Base-by-base conservation (phyloP, 1,139 yeast species). In the Starmera stellimalicola region DNA sequence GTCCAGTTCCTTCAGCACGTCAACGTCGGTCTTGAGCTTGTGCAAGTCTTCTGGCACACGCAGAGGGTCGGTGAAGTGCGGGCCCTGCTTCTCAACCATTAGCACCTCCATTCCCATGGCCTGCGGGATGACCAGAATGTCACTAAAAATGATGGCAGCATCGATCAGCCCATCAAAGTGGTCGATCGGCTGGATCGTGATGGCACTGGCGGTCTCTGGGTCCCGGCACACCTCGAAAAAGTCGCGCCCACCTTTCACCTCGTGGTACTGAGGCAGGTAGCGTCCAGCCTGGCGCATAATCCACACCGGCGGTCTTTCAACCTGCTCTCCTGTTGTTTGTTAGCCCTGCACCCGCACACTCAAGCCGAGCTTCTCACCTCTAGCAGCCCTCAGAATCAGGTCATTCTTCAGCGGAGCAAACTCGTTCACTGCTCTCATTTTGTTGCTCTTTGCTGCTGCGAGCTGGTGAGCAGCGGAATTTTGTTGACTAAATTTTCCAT, bases 281-380 rank as follows among this genome's bases (percentile, higher is more conserved):
- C 66, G 56, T 16, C 69, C 69, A 27, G 69, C 69, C 42, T 63
- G 69, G 39, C 69, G 57, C 98, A 91, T 91, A 48, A 91, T 82
- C 98, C 98, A 91, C 40, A 91, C 77, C 18, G 98, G 98, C 2
- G 98, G 96, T 55, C 98, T 76, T 60, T 91, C 98, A 31, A 91
- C 96, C 45, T 64, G 64, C 54, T 88, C 95, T 33, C 80, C 44
- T 40, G 17, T 10, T 26, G 15, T 18, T 18, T 25, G 18, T 38
- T 48, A 15, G 26, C 34, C 43, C 51, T 27, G 33, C 32, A 24
- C 27, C 18, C 18, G 7, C 20, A 16, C 16, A 19, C 7, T 12
- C 4, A 20, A 11, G 10, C 36, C 7, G 31, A 38, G 70, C 41
- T 8, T 19, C n/a, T n/a, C n/a, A 34, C 49, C 81, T 46, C 66